These are phyloP conservation scores for Fusarium continuum DNA, from an alignment of 2,329 filamentous ascomycete genomes.

Conservation along the genomic window DNA sequence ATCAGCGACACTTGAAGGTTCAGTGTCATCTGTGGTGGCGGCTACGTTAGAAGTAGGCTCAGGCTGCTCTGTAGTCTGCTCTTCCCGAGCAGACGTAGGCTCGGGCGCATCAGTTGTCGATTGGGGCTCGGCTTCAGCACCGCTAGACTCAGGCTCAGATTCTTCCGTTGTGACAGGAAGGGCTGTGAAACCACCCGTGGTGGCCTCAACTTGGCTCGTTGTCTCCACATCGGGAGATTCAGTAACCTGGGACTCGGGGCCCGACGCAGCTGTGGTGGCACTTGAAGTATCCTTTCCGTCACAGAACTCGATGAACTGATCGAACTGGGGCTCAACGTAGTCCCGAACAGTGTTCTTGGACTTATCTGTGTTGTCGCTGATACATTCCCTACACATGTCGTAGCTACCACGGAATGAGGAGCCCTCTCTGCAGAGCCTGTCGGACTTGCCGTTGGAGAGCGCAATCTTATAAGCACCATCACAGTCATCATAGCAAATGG, in stretches of 20 bases:
- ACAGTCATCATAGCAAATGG: conserved; percentile 63
- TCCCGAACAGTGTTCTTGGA: conserved; percentile 43
- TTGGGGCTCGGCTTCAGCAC: conserved; percentile 2
- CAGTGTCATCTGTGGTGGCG: background rate
- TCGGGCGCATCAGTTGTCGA: conserved; percentile 5
- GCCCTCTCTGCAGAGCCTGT: conserved; percentile 53
- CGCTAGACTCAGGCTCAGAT: conserved; percentile 1
- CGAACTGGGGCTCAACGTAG: conserved; percentile 52
- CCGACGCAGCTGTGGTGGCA: conserved; percentile 12
- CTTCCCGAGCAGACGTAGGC: background rate
- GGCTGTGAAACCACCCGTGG: conserved; percentile 33
- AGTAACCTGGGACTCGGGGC: conserved; percentile 41
- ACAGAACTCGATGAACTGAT: conserved; percentile 60
- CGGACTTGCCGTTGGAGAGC: conserved; percentile 57
- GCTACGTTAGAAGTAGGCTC: conserved; percentile 14
- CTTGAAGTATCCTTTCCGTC: conserved; percentile 35
- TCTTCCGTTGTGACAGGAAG: conserved; percentile 21
- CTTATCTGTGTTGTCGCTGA: conserved; percentile 42
- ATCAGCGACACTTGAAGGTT: background rate
- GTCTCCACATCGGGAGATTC: conserved; percentile 37
- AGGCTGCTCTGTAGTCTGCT: background rate
- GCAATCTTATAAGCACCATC: conserved; percentile 60
- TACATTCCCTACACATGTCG: conserved; percentile 55
- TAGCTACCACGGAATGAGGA: conserved; percentile 55
- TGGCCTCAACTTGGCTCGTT: conserved; percentile 40